These are phyloP conservation scores for Davidsoniella neocaledoniae DNA, from an alignment of 2,329 filamentous ascomycete species.

Conservation along the genomic window DNA sequence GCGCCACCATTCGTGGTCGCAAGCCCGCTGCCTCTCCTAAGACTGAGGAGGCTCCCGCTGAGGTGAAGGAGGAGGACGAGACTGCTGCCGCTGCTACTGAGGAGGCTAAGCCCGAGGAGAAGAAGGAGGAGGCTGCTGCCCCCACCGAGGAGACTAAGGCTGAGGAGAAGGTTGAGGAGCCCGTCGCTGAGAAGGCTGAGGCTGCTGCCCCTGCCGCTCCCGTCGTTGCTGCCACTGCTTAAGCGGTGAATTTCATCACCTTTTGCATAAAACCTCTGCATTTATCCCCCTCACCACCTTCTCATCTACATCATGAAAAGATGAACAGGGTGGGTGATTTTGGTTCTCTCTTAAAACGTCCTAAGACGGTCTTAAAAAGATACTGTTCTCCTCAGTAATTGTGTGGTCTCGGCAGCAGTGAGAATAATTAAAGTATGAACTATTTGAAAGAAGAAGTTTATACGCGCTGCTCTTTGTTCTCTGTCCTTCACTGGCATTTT, in stretches of 20 bases:
- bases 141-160: conserved; percentile 21
- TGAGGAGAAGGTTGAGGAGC: conserved; percentile 20
- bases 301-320: background rate
- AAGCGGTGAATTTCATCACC: conserved; percentile 5
- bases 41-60: conserved; percentile 20
- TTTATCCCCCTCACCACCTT: conserved; percentile 15
- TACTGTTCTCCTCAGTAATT: too few relatives aligned
- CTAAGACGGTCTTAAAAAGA: too few relatives aligned
- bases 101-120: conserved; percentile 14
- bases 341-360: too few relatives aligned
- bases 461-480: too few relatives aligned
- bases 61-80: conserved; percentile 17
- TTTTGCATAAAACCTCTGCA: conserved; percentile 1
- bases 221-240: conserved; percentile 26
- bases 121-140: conserved; percentile 22
- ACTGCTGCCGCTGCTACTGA: conserved; percentile 11
- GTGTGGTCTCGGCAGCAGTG: too few relatives aligned
- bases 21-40: conserved; percentile 20
- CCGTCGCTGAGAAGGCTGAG: conserved; percentile 24
- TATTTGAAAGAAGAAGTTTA: too few relatives aligned
- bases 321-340: too few relatives aligned
- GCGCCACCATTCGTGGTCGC: conserved; percentile 34
- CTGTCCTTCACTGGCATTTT: too few relatives aligned
- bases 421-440: too few relatives aligned
- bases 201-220: conserved; percentile 28